Percentiles rank a stretch among this genome's conserved stretches.
phyloP scores from a whole-genome alignment of 208 protist genomes.

The Crithidia sp. region DNA sequence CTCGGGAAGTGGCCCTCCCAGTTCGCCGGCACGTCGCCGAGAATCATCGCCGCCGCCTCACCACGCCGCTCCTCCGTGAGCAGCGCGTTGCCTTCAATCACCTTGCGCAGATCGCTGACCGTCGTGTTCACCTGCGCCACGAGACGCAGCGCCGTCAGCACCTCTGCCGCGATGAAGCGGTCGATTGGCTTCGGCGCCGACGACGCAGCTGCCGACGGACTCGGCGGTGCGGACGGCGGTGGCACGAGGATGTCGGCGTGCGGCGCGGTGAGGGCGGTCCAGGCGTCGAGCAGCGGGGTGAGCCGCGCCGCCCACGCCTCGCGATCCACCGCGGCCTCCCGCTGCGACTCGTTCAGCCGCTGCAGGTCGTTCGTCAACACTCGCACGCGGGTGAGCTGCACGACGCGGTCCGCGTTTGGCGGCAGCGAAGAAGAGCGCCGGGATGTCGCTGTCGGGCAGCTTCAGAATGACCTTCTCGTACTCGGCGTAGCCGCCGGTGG shows the following conservation, averaged over 20 bases:
- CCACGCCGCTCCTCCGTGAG: slow-evolving; percentile 80
- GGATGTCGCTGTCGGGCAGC: slow-evolving; percentile 93
- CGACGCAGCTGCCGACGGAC: slow-evolving; percentile 4
- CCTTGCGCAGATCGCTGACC: slow-evolving; percentile 82
- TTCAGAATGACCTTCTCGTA: slow-evolving; percentile 78
- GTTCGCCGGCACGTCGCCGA: slow-evolving; percentile 77
- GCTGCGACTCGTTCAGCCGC: slow-evolving; percentile 71
- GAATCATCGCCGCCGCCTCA: slow-evolving; percentile 84
- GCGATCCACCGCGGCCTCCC: slow-evolving; percentile 72
- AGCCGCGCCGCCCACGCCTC: slow-evolving; percentile 89
- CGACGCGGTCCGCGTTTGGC: slow-evolving; percentile 93
- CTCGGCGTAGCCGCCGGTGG: slow-evolving; percentile 69
- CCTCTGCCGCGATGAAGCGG: slow-evolving; percentile 91
- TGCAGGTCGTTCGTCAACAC: slow-evolving; percentile 84
- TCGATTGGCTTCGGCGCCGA: slow-evolving; percentile 76
- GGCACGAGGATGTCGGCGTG: slow-evolving; percentile 66
- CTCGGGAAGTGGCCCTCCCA: slow-evolving; percentile 94
- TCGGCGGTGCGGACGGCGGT: slow-evolving; percentile 21
- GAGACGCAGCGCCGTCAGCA: slow-evolving; percentile 66
- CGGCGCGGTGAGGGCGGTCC: slow-evolving; percentile 72
- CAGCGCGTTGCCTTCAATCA: slow-evolving; percentile 89
- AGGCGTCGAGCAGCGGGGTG: slow-evolving; percentile 85
- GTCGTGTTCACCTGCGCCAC: slow-evolving; percentile 78
- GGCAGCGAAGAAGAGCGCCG: slow-evolving; percentile 94
- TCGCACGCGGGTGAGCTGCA: slow-evolving; percentile 83